Evolutionary conservation across 805 yeast species (phyloP).

Genomic region (Metschnikowia henanensis): DNA sequence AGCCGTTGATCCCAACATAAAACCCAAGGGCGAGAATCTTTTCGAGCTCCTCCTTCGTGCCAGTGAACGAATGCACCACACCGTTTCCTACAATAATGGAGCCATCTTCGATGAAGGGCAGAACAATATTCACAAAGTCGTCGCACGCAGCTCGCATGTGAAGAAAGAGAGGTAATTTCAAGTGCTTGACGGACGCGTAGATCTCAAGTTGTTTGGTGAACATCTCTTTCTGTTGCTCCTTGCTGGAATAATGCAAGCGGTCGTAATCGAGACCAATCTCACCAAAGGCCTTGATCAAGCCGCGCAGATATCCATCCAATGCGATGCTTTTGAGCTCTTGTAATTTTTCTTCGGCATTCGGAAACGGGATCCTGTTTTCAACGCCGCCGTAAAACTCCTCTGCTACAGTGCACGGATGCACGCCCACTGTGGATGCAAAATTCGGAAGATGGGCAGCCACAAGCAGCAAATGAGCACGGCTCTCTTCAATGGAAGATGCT

Average conservation of each 20-base stretch:
- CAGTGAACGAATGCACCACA: conserved; percentile 97
- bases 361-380: conserved; percentile 37
- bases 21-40: conserved; percentile 58
- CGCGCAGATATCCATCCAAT: conserved; percentile 44
- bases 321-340: conserved; percentile 50
- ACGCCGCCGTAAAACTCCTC: conserved; percentile 34
- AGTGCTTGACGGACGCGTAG: conserved; percentile 38
- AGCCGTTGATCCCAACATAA: conserved; percentile 87
- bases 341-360: conserved; percentile 43
- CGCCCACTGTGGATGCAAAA: conserved; percentile 77
- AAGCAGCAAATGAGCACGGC: conserved; percentile 57
- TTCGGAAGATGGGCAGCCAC: conserved; percentile 30
- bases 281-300: conserved; percentile 80
- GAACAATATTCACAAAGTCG: conserved; percentile 68
- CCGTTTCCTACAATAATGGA: conserved; percentile 50
- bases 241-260: conserved; percentile 73
- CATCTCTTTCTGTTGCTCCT: conserved; percentile 62
- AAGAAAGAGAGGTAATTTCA: conserved; percentile 74
- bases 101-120: conserved; percentile 57
- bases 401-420: conserved; percentile 88
- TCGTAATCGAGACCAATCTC: conserved; percentile 97
- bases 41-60: conserved; percentile 62
- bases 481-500: conserved; percentile 75
- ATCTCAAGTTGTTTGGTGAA: conserved; percentile 75
- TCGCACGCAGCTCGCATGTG: conserved; percentile 87